Evolutionary conservation across 768 basidiomycete genomes (phyloP).

Genomic region (Roridomyces roridus): DNA sequence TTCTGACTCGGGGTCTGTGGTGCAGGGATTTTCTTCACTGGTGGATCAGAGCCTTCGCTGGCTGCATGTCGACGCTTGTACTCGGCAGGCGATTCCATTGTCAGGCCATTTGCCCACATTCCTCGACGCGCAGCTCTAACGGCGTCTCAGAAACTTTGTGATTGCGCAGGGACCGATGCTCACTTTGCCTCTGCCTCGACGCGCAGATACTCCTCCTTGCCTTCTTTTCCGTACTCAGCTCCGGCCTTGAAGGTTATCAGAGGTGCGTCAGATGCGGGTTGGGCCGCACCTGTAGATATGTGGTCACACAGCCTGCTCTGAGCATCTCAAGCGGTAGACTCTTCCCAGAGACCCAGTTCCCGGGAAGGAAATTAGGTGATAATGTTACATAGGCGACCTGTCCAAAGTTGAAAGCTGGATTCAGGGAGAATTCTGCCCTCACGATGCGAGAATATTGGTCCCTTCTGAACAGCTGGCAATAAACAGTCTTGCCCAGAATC

Average conservation of each 20-base stretch:
- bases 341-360: conserved; percentile 50
- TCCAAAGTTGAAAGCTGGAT: not conserved
- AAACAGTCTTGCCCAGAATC: conserved; percentile 64
- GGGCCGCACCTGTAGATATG: conserved; percentile 64
- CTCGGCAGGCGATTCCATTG: conserved; percentile 78
- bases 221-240: conserved; percentile 78
- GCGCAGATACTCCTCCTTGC: conserved; percentile 66
- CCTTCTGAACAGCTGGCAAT: conserved; percentile 72
- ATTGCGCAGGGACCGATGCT: conserved; percentile 24
- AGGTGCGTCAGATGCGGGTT: not conserved
- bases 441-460: conserved; percentile 91
- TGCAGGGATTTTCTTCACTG: not conserved
- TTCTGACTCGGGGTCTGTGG: too few species aligned
- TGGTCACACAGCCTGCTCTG: conserved; percentile 74
- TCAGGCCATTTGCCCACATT: conserved; percentile 70
- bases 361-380: conserved; percentile 60
- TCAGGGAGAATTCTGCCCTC: conserved; percentile 31
- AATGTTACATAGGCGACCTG: conserved; percentile 74
- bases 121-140: conserved; percentile 66
- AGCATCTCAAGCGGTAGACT: conserved; percentile 77
- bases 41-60: conserved; percentile 2
- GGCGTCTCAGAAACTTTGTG: not conserved
- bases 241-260: conserved; percentile 47
- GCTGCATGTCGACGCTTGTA: conserved; percentile 76
- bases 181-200: conserved; percentile 75